These are phyloP conservation scores for Rhizopogon vesiculosus DNA, from an alignment of 768 basidiomycete genomes.

Conservation along the genomic window DNA sequence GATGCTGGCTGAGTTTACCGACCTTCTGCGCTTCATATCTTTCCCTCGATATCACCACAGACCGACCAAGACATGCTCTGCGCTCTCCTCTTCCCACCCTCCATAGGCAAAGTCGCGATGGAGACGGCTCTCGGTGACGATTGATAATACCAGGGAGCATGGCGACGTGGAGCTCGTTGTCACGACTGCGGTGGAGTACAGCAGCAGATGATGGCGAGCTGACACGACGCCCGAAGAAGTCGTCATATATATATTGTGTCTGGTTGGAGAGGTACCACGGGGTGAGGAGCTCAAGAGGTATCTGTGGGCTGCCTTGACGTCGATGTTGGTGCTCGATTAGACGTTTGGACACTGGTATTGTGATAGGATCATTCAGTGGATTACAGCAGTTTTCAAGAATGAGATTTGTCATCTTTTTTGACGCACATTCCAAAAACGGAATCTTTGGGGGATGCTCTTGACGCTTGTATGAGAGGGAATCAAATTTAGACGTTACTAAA, in stretches of 20 bases:
- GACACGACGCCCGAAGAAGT: conserved; percentile 91
- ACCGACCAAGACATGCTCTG: conserved; percentile 99
- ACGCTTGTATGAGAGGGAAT: too few relatives aligned
- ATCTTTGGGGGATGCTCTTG: too few relatives aligned
- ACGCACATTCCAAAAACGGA: too few relatives aligned
- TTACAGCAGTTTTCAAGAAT: too few relatives aligned
- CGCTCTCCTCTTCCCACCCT: conserved; percentile 54
- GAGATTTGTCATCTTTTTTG: too few relatives aligned
- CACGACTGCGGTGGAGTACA: conserved; percentile 44
- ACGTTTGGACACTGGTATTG: too few relatives aligned
- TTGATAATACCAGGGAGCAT: conserved; percentile 16
- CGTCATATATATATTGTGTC: conserved; percentile 70
- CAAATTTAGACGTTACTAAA: too few relatives aligned
- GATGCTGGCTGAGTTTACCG: conserved; percentile 78
- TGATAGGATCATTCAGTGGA: too few relatives aligned
- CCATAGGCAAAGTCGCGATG: conserved; percentile 39
- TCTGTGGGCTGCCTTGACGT: not conserved
- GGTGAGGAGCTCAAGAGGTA: not conserved
- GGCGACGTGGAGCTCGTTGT: conserved; percentile 67
- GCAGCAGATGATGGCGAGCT: conserved; percentile 20
- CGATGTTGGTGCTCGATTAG: too few relatives aligned
- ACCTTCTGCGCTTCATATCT: conserved; percentile 63
- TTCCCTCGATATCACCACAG: conserved; percentile 27
- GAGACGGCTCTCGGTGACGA: conserved; percentile 46
- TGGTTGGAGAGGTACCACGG: conserved; percentile 38